Conservation (phyloP, 768 basidiomycete species). For the Tylopilus balloui region DNA sequence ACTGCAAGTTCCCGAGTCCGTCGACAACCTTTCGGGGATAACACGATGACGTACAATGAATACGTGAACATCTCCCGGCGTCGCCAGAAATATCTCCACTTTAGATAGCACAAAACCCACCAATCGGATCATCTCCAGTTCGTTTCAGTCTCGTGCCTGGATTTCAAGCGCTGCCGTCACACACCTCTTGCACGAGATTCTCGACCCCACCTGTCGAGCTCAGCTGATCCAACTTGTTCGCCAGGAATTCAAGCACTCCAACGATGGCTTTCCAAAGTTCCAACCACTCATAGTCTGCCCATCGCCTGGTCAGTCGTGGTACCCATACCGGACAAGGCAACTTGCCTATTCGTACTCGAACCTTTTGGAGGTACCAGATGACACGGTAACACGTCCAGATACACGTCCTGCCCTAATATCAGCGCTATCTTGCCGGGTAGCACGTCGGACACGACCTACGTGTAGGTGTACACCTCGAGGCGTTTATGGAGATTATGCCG, state of each 20-base stretch:
- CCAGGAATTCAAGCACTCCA: conserved; percentile 51
- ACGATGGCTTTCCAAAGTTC: conserved; percentile 59
- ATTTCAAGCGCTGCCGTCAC: conserved; percentile 9
- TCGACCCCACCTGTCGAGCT: conserved; percentile 50
- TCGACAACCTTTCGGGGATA: background rate
- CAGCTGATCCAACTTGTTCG: conserved; percentile 51
- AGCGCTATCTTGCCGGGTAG: background rate
- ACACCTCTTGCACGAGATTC: conserved; percentile 51
- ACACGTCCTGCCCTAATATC: conserved; percentile 41
- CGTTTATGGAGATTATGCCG: conserved; percentile 65
- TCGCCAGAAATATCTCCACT: conserved; percentile 51
- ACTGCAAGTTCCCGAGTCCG: conserved; percentile 35
- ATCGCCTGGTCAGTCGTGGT: background rate
- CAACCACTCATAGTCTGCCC: conserved; percentile 60
- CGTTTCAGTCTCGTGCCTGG: background rate
- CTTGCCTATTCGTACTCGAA: conserved; percentile 52
- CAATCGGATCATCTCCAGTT: conserved; percentile 45
- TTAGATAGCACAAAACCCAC: conserved; percentile 49
- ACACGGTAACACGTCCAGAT: conserved; percentile 51
- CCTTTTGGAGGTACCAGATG: conserved; percentile 54
- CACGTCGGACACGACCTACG: conserved; percentile 35
- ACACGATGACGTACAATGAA: conserved; percentile 47
- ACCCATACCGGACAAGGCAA: background rate
- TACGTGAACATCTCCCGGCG: conserved; percentile 51
- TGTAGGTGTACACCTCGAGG: conserved; percentile 53